Conservation (phyloP, 2,329 filamentous ascomycete genomes). For the Neofusicoccum parvum region DNA sequence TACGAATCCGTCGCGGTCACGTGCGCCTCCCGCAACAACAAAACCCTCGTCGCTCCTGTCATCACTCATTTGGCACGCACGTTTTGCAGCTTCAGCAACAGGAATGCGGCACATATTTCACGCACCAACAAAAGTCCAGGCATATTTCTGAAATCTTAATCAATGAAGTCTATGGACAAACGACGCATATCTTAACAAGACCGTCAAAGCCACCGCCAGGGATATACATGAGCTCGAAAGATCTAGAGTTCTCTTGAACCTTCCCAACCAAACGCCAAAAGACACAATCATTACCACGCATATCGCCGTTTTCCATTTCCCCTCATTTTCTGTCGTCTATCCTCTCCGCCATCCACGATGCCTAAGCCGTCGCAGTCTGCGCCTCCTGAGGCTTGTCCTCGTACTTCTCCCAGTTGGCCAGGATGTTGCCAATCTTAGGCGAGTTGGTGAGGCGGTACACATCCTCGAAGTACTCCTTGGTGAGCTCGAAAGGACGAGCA, state of each 20-base stretch:
- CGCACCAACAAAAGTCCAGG: neutral
- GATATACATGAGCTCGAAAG: constrained; percentile 9
- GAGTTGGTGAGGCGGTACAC: constrained; percentile 92
- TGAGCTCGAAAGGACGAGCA: constrained; percentile 90
- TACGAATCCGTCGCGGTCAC: too few relatives aligned
- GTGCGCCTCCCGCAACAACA: neutral
- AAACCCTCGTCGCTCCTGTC: neutral
- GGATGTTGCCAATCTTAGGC: constrained; percentile 71
- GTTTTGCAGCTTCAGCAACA: neutral
- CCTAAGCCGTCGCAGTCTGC: constrained; percentile 20
- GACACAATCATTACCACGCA: constrained; percentile 1
- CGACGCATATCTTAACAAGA: neutral
- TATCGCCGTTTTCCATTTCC: constrained; percentile 11
- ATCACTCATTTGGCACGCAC: neutral
- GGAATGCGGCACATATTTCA: neutral
- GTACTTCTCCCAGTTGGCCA: constrained; percentile 72
- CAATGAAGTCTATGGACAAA: constrained; percentile 2
- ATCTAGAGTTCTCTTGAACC: constrained; percentile 7
- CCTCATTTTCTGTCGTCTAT: neutral
- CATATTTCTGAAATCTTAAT: neutral
- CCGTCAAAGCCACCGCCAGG: constrained; percentile 12
- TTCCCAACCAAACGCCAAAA: neutral
- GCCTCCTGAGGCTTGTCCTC: constrained; percentile 43
- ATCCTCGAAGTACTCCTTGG: constrained; percentile 99
- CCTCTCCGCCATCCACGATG: neutral